Evolutionary conservation across 768 basidiomycete genomes (phyloP).

Genomic region (Lactarius psammicola): DNA sequence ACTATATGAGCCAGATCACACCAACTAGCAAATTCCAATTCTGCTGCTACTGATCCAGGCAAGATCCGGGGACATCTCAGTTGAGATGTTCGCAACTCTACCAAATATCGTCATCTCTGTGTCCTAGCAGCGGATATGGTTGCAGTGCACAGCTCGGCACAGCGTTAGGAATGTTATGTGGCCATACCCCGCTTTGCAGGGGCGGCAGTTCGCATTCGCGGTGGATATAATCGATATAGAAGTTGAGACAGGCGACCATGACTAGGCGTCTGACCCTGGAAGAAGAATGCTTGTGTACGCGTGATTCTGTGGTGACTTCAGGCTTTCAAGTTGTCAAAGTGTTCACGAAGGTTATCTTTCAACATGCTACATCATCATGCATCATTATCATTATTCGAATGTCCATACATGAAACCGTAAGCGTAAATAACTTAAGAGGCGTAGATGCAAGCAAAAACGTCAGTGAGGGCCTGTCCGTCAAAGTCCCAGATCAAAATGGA

Average conservation of each 20-base stretch:
- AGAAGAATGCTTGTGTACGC: not conserved
- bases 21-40: not conserved
- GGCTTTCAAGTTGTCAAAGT: too few species aligned
- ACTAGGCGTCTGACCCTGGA: not conserved
- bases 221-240: not conserved
- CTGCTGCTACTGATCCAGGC: not conserved
- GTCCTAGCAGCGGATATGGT: not conserved
- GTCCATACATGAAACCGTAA: not conserved
- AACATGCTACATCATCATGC: not conserved
- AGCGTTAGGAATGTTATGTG: not conserved
- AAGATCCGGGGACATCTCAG: not conserved
- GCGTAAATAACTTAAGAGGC: not conserved
- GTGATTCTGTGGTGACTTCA: not conserved
- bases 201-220: too few species aligned
- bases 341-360: not conserved
- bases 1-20: not conserved
- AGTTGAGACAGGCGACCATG: not conserved
- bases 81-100: not conserved
- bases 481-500: not conserved
- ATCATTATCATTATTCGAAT: not conserved
- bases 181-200: not conserved
- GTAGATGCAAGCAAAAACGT: not conserved
- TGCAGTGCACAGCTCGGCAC: not conserved
- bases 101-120: not conserved
- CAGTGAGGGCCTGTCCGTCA: not conserved